phyloP scores from a whole-genome alignment of 106 monocot species.

The Phalaenopsis aphrodite region DNA sequence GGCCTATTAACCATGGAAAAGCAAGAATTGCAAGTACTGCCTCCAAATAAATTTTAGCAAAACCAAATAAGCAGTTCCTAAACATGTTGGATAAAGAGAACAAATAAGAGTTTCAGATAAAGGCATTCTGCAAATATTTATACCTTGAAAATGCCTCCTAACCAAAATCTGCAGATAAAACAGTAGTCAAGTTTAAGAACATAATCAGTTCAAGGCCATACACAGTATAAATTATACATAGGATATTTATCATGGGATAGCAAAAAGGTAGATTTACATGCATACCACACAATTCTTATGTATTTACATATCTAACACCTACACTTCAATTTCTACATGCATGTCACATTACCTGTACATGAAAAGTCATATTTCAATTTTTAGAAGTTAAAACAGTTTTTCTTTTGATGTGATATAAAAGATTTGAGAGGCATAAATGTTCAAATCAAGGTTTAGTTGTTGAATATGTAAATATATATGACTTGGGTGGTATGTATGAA shows the following conservation, averaged over 20 bases:
- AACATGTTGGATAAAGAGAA: background rate
- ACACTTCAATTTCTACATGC: no score
- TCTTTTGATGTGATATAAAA: no score
- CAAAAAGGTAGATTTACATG: no score
- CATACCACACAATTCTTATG: no score
- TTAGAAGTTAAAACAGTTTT: no score
- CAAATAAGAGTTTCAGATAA: background rate
- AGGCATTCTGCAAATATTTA: background rate
- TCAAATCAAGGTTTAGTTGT: no score
- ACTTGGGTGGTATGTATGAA: no score
- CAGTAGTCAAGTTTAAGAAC: constrained; percentile 4
- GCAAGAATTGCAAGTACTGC: background rate
- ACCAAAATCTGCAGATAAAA: constrained; percentile 76
- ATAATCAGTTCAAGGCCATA: background rate
- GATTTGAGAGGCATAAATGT: no score
- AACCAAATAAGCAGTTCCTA: background rate
- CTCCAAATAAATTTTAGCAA: constrained; percentile 1
- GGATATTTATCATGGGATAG: background rate
- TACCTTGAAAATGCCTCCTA: constrained; percentile 98
- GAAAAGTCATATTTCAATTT: no score
- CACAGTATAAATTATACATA: background rate
- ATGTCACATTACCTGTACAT: no score
- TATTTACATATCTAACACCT: no score
- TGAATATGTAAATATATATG: no score
- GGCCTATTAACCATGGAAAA: background rate